phyloP scores from a whole-genome alignment of 176 grass and related monocot genomes.

The Otatea glauca region DNA sequence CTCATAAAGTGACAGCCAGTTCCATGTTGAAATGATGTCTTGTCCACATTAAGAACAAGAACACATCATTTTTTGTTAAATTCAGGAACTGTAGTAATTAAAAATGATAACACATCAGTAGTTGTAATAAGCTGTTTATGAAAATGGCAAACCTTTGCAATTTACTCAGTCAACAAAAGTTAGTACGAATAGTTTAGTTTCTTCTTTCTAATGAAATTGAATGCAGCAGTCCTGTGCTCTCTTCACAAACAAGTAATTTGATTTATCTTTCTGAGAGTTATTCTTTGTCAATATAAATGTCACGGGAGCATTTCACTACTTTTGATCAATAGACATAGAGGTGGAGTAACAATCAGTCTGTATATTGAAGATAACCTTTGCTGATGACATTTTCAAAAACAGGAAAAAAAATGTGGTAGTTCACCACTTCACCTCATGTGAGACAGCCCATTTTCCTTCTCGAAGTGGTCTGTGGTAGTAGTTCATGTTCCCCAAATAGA shows the following conservation, averaged over 20 bases:
- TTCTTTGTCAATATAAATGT: not conserved
- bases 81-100: not conserved
- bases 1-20: slow-evolving; percentile 30
- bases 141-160: not conserved
- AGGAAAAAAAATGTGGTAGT: not conserved
- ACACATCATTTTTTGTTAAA: not conserved
- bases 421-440: slow-evolving; percentile 63
- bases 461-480: slow-evolving; percentile 72
- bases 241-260: not conserved
- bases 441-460: slow-evolving; percentile 78
- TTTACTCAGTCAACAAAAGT: not conserved
- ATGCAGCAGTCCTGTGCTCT: not conserved
- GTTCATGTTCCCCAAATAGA: slow-evolving; percentile 81
- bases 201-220: slow-evolving; percentile 16
- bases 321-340: not conserved
- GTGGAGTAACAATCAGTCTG: not conserved
- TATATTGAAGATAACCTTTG: slow-evolving; percentile 1
- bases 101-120: not conserved
- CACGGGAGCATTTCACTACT: not conserved
- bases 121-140: not conserved
- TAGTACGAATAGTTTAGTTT: not conserved
- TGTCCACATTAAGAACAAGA: slow-evolving; percentile 9
- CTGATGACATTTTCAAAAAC: not conserved
- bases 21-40: not conserved
- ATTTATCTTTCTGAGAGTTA: not conserved